These are phyloP conservation scores for Phyllosticta citriasiana DNA, from an alignment of 2,329 filamentous ascomycete species.

Conservation along the genomic window DNA sequence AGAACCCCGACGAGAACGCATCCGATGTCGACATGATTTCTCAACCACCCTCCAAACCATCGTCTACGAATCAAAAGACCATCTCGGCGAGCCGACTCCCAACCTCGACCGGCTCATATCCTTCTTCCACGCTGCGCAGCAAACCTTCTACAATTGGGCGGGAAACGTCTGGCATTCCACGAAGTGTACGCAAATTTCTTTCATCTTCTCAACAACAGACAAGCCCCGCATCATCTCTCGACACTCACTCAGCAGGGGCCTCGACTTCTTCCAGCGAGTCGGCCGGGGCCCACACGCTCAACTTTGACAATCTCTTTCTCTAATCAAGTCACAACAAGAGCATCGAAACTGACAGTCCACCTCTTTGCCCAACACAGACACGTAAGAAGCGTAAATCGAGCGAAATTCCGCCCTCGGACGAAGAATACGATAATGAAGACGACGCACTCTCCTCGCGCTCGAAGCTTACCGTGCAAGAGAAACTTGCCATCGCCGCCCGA, in stretches of 20 bases:
- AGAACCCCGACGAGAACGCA: slow-evolving; percentile 23
- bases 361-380: slow-evolving; percentile 15
- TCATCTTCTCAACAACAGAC: not conserved
- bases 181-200: slow-evolving; percentile 5
- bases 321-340: not conserved
- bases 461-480: slow-evolving; percentile 37
- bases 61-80: slow-evolving; percentile 12
- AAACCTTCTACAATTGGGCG: not conserved
- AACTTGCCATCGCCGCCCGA: slow-evolving; percentile 33
- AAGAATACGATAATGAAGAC: slow-evolving; percentile 17
- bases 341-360: not conserved
- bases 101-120: not conserved
- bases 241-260: not conserved
- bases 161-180: slow-evolving; percentile 5
- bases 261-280: not conserved
- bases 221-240: not conserved
- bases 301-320: not conserved
- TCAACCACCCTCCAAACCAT: slow-evolving; percentile 13
- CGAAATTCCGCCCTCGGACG: slow-evolving; percentile 22
- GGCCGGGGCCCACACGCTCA: not conserved
- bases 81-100: not conserved
- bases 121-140: not conserved
- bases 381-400: slow-evolving; percentile 28
- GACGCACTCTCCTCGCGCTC: slow-evolving; percentile 11
- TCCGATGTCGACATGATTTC: slow-evolving; percentile 21